Evolutionary conservation across 2,329 filamentous ascomycete genomes (phyloP), one percentile per base, ranked within the genome.

Genomic region (Sclerotinia sclerotiorum): DNA sequence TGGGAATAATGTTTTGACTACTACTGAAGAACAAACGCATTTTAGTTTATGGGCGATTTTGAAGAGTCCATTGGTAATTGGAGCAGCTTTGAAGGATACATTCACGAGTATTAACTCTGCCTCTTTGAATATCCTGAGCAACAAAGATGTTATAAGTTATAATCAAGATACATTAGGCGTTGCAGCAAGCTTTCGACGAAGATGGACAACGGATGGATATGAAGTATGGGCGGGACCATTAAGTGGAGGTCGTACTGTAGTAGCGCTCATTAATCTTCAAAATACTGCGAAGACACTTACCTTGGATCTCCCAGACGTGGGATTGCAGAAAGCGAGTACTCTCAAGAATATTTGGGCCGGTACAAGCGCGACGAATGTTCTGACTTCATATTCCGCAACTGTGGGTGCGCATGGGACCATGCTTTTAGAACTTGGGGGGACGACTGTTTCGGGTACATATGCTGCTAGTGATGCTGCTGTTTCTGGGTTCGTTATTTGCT

Each of bases 41-140:
- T 81, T 82, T 69, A 77, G 77, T 5, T 67, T 81, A 13, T 81
- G 80, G 80, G 77, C 78, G 46, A 79, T 81, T 24, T 57, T 79
- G 24, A 82, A 82, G 69, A 73, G 72, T 57, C 74, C 74, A 1
- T 67, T 76, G 46, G 65, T 74, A 6, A 73, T 76, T 35, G 74
- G 74, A n/a, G 70, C 69, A 10, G 72, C 72, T 7, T 68, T 75
- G 13, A 76, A 74, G n/a, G 74, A 74, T 57, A 35, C 68, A 0
- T 29, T 48, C 27, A 72, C 69, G 3, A 71, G 64, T 49, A 71
- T 75, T 27, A 68, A 5, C 54, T 49, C 57, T 24, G 55, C 58
- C 0, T 72, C 68, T 32, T 57, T 76, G 42, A 68, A 62, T 8
- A 70, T 75, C 24, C 56, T 75, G 19, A 69, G 68, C 57, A 75